Conservation (phyloP, 2,329 filamentous ascomycete species). For the Neopestalotiopsis clavispora region DNA sequence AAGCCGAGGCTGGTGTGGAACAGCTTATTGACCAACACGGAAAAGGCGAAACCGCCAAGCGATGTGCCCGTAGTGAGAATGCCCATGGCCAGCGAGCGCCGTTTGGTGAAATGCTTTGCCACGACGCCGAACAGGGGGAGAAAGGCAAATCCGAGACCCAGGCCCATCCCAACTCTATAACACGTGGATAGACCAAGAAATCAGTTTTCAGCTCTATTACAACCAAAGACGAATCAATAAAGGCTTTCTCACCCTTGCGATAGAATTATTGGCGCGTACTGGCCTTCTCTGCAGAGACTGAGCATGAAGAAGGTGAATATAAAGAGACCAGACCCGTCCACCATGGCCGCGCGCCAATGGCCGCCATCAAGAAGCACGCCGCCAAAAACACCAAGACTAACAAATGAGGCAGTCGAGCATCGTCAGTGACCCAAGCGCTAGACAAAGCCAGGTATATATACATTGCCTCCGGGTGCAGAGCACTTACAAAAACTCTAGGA, state of each 20-base stretch:
- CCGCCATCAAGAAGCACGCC: neutral
- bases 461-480: neutral
- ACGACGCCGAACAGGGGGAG: neutral
- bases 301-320: neutral
- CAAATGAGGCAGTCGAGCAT: neutral
- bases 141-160: neutral
- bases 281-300: neutral
- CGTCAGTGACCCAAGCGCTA: too few species aligned
- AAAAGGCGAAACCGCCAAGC: neutral
- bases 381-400: neutral
- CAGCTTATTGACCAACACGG: neutral
- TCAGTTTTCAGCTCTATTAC: too few species aligned
- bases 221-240: too few species aligned
- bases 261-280: neutral
- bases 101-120: neutral
- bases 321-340: neutral
- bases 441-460: too few species aligned
- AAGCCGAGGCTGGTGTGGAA: neutral
- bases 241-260: neutral
- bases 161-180: neutral
- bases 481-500: slow-evolving; percentile 6
- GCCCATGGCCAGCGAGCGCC: neutral
- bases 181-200: too few species aligned
- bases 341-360: neutral
- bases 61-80: neutral